Percentiles rank a stretch among this genome's conserved stretches.
These are phyloP conservation scores for Anthostomella pinea DNA, from an alignment of 2,329 filamentous ascomycete genomes.

Conservation along the genomic window DNA sequence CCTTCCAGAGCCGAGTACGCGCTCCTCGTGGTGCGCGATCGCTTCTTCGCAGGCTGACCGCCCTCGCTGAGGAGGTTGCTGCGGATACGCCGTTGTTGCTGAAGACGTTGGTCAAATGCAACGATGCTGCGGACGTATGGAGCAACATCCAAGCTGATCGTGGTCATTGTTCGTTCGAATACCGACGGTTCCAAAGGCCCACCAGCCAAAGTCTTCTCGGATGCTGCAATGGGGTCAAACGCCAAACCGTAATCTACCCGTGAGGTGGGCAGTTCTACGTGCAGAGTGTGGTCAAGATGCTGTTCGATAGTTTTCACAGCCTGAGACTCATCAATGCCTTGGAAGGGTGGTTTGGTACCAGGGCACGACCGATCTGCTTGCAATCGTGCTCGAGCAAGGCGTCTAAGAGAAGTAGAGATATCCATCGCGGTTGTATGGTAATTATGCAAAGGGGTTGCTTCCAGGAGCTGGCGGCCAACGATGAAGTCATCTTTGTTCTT, in stretches of 20 bases:
- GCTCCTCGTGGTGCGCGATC: slow-evolving; percentile 68
- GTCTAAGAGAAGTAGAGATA: slow-evolving; percentile 34
- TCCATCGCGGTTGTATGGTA: slow-evolving; percentile 32
- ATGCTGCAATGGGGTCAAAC: slow-evolving; percentile 58
- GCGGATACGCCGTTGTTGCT: slow-evolving; percentile 62
- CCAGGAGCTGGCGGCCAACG: slow-evolving; percentile 46
- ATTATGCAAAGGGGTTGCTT: slow-evolving; percentile 37
- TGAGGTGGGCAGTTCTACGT: slow-evolving; percentile 31
- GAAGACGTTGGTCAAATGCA: slow-evolving; percentile 68
- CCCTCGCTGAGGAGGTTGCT: slow-evolving; percentile 62
- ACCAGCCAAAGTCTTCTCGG: slow-evolving; percentile 41
- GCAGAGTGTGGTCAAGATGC: slow-evolving; percentile 30
- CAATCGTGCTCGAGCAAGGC: slow-evolving; percentile 28
- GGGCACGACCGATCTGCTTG: slow-evolving; percentile 2
- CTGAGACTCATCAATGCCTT: slow-evolving; percentile 16
- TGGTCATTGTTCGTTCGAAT: slow-evolving; percentile 67
- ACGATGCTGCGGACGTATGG: slow-evolving; percentile 89
- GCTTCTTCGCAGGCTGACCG: slow-evolving; percentile 49
- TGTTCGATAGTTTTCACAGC: slow-evolving; percentile 33
- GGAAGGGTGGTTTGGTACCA: background rate
- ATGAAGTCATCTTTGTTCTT: slow-evolving; percentile 50
- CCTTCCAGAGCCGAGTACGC: slow-evolving; percentile 77
- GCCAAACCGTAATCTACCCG: slow-evolving; percentile 55
- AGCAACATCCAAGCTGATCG: slow-evolving; percentile 74
- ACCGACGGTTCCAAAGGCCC: slow-evolving; percentile 63